A percentile compares a stretch with the other conserved stretches of the same genome.
These are phyloP conservation scores for Boletales sp. DNA, from an alignment of 768 basidiomycete species.

Conservation along the genomic window DNA sequence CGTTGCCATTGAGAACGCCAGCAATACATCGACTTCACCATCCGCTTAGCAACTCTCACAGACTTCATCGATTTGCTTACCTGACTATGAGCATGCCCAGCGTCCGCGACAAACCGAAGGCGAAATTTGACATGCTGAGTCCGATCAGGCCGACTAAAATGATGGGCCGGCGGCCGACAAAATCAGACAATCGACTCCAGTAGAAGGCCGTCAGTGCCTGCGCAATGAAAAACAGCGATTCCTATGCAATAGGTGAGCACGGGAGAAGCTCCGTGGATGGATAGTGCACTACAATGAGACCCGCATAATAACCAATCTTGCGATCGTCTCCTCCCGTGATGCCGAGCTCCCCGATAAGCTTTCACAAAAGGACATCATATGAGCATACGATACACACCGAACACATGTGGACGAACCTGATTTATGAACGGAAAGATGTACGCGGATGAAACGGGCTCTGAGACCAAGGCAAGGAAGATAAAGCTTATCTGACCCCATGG, in stretches of 20 bases:
- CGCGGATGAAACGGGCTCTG: slow-evolving; percentile 52
- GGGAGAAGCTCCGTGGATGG: background rate
- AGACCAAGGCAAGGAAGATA: slow-evolving; percentile 47
- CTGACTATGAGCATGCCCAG: slow-evolving; percentile 37
- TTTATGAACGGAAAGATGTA: slow-evolving; percentile 35
- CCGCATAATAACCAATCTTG: slow-evolving; percentile 68
- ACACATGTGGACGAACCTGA: slow-evolving; percentile 21
- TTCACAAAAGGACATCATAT: too few species aligned
- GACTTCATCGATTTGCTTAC: too few species aligned
- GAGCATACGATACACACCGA: too few species aligned
- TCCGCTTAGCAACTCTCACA: slow-evolving; percentile 1
- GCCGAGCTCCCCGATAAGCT: slow-evolving; percentile 61
- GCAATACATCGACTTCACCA: slow-evolving; percentile 31
- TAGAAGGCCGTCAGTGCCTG: slow-evolving; percentile 57
- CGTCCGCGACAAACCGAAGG: slow-evolving; percentile 60
- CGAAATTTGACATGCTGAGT: slow-evolving; percentile 48
- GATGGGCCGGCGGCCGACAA: slow-evolving; percentile 58
- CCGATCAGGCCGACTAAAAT: slow-evolving; percentile 55
- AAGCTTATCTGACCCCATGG: slow-evolving; percentile 50
- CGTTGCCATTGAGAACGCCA: slow-evolving; percentile 37
- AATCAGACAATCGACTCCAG: slow-evolving; percentile 63
- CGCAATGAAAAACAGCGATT: slow-evolving; percentile 58
- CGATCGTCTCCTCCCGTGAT: slow-evolving; percentile 61
- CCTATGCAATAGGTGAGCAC: slow-evolving; percentile 33
- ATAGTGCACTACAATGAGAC: slow-evolving; percentile 43